Conservation (phyloP, 139 green algal genomes). For the Closterium sp. region DNA sequence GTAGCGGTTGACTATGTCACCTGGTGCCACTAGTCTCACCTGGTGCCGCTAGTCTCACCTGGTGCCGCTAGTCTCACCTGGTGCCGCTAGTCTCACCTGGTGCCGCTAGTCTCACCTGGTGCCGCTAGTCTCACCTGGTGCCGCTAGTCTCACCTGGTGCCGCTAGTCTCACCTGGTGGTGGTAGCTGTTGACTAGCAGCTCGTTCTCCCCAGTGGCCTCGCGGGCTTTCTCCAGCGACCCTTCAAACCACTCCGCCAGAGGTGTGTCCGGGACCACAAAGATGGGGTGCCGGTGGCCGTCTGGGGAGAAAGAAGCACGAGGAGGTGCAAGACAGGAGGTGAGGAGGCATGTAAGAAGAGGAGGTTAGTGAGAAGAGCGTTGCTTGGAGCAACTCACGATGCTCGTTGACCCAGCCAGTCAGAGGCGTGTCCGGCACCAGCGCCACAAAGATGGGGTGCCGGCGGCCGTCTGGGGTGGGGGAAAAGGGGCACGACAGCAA, state of each 20-base stretch:
- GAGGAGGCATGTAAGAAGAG: background rate
- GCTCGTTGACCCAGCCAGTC: no score
- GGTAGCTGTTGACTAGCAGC: conserved; percentile 51
- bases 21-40: no score
- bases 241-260: conserved; percentile 42
- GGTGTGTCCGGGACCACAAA: conserved; percentile 44
- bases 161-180: conserved; percentile 34
- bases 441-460: conserved; percentile 47
- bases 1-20: no score
- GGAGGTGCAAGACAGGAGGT: background rate
- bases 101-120: conserved; percentile 4
- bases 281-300: conserved; percentile 51
- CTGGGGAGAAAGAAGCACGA: background rate
- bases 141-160: no score
- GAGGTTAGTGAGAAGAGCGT: background rate
- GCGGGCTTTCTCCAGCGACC: conserved; percentile 4
- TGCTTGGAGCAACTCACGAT: no score
- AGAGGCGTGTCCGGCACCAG: conserved; percentile 39
- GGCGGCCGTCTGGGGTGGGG: conserved; percentile 18
- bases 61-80: conserved; percentile 49
- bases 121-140: no score
- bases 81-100: conserved; percentile 49
- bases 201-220: conserved; percentile 10
- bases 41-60: conserved; percentile 50
- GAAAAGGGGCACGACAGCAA: no score